Conservation (phyloP, 164 flowering plant genomes). For the Vitis rupestris region DNA sequence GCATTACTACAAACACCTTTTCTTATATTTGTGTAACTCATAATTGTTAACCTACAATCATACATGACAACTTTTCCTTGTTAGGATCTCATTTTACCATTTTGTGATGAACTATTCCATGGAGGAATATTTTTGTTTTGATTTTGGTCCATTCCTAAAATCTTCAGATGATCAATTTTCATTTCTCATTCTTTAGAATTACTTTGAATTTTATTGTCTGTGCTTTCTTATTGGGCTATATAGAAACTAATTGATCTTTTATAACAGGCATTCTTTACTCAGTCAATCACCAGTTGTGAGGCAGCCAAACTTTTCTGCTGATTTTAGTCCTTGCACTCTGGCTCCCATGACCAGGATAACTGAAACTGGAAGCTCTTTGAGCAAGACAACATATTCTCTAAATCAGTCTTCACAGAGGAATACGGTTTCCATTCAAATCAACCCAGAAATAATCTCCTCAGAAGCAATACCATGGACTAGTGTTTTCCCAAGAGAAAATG, state of each 20-base stretch:
- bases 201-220: too few relatives aligned
- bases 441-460: slow-evolving; percentile 12
- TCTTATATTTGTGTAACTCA: too few relatives aligned
- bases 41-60: too few relatives aligned
- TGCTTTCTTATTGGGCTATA: background rate
- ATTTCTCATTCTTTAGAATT: too few relatives aligned
- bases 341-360: slow-evolving; percentile 20
- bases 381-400: slow-evolving; percentile 24
- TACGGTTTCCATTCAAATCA: slow-evolving; percentile 20
- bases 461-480: slow-evolving; percentile 19
- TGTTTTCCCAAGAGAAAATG: slow-evolving; percentile 18
- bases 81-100: too few relatives aligned
- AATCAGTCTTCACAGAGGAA: slow-evolving; percentile 23
- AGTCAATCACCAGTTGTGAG: slow-evolving; percentile 66
- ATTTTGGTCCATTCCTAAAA: too few relatives aligned
- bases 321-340: slow-evolving; percentile 31
- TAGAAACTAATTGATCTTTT: slow-evolving; percentile 2
- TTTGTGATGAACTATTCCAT: too few relatives aligned
- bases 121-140: too few relatives aligned
- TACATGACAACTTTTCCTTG: too few relatives aligned
- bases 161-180: too few relatives aligned
- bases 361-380: slow-evolving; percentile 36
- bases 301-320: slow-evolving; percentile 19
- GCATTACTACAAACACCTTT: too few relatives aligned
- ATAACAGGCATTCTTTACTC: slow-evolving; percentile 81